Percentiles rank a stretch among this genome's conserved stretches.
These are phyloP conservation scores for Grigorovia transvaalensis DNA, from an alignment of 805 yeast species.

Conservation along the genomic window DNA sequence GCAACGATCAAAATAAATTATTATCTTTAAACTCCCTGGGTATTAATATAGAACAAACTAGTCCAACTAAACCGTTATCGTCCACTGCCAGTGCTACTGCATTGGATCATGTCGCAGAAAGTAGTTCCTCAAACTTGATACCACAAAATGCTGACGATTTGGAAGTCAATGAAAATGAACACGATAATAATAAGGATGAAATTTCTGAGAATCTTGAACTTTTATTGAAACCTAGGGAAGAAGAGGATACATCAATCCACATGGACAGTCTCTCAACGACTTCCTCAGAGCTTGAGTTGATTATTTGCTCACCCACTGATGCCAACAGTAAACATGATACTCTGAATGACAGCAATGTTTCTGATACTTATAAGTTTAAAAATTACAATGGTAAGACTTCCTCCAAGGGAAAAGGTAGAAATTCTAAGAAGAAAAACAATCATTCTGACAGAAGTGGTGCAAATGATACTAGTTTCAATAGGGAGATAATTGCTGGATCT, in stretches of 20 bases:
- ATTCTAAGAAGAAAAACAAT: not conserved
- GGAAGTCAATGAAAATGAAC: not conserved
- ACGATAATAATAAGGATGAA: not conserved
- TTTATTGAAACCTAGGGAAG: not conserved
- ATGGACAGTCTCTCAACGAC: not conserved
- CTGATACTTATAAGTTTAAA: not conserved
- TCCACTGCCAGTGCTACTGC: not conserved
- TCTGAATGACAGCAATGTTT: not conserved
- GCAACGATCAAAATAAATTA: not conserved
- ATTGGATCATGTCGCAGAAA: not conserved
- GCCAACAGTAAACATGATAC: not conserved
- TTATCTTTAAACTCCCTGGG: conserved; percentile 13
- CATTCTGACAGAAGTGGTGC: conserved; percentile 2
- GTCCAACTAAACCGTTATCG: not conserved
- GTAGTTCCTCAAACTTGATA: not conserved
- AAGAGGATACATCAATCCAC: not conserved
- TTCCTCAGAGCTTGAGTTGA: conserved; percentile 8
- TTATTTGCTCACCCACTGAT: conserved; percentile 10
- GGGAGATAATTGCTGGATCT: conserved; percentile 40
- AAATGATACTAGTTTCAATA: not conserved
- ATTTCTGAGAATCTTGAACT: not conserved
- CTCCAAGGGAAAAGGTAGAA: not conserved
- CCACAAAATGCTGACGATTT: not conserved
- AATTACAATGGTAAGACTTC: not conserved
- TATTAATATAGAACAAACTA: conserved; percentile 3